Evolutionary conservation across 495 filamentous ascomycete genomes (phyloP).

Genomic region (Xylaria venustula): DNA sequence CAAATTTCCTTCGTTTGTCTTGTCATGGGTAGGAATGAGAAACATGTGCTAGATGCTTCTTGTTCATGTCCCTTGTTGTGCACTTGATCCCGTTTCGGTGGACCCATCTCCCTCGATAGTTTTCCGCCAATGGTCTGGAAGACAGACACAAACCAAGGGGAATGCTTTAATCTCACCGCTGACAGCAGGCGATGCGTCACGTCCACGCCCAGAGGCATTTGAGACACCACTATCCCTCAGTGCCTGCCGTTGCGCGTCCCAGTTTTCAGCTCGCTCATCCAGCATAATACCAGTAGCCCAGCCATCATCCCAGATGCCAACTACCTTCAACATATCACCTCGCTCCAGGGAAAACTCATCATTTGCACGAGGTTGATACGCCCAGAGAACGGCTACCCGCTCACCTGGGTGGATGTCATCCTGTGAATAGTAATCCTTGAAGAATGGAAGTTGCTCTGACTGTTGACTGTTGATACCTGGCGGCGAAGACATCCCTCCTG

Average conservation of each 20-base stretch:
- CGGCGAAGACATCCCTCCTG: conserved; percentile 76
- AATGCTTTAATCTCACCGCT: conserved; percentile 96
- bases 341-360: conserved; percentile 94
- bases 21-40: neutral
- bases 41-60: neutral
- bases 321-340: conserved; percentile 97
- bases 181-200: conserved; percentile 61
- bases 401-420: conserved; percentile 94
- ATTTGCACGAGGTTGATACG: conserved; percentile 87
- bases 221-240: conserved; percentile 94
- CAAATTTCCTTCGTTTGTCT: neutral
- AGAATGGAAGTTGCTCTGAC: conserved; percentile 90
- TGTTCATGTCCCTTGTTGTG: conserved; percentile 35
- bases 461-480: conserved; percentile 81
- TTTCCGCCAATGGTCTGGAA: conserved; percentile 95
- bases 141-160: conserved; percentile 94
- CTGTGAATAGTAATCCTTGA: conserved; percentile 98
- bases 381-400: conserved; percentile 90
- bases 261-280: conserved; percentile 82
- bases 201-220: conserved; percentile 65
- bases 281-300: conserved; percentile 94
- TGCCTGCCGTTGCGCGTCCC: conserved; percentile 69
- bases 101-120: conserved; percentile 87
- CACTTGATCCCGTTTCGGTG: conserved; percentile 54
- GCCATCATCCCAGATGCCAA: conserved; percentile 99